A percentile compares a stretch with the other conserved stretches of the same genome.
These are phyloP conservation scores for Talaromyces wortmannii DNA, from an alignment of 495 filamentous ascomycete species.

Conservation along the genomic window DNA sequence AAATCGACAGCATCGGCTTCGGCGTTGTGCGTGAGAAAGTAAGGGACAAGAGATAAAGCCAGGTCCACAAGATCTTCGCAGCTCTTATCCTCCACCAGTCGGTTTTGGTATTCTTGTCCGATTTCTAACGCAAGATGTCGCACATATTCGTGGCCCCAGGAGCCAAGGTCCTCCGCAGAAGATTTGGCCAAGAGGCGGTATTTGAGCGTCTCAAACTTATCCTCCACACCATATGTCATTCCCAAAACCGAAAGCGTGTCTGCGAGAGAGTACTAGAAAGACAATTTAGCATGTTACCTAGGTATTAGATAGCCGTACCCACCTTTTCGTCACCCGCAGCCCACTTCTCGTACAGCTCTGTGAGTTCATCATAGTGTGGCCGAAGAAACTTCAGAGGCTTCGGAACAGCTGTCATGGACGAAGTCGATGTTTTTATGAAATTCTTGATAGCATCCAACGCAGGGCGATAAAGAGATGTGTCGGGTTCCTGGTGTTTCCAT, in stretches of 20 bases:
- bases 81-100: slow-evolving; percentile 57
- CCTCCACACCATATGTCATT: slow-evolving; percentile 98
- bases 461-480: slow-evolving; percentile 82
- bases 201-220: slow-evolving; percentile 90
- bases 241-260: slow-evolving; percentile 96
- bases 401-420: slow-evolving; percentile 97
- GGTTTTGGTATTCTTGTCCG: slow-evolving; percentile 83
- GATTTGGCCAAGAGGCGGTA: slow-evolving; percentile 87
- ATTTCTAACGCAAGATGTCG: slow-evolving; percentile 94
- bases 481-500: slow-evolving; percentile 58
- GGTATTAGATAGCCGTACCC: neutral
- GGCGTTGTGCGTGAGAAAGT: slow-evolving; percentile 94
- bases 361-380: slow-evolving; percentile 86
- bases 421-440: slow-evolving; percentile 97
- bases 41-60: slow-evolving; percentile 76
- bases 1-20: slow-evolving; percentile 97
- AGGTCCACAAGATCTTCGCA: slow-evolving; percentile 73
- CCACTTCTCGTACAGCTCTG: slow-evolving; percentile 84
- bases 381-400: slow-evolving; percentile 97
- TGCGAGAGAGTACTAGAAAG: slow-evolving; percentile 63
- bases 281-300: slow-evolving; percentile 5
- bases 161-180: slow-evolving; percentile 67
- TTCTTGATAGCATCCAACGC: slow-evolving; percentile 92
- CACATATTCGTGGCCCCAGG: slow-evolving; percentile 98
- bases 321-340: slow-evolving; percentile 75